Base-by-base conservation (phyloP, 495 filamentous ascomycete species). In the Hypoxylon cercidicola region DNA sequence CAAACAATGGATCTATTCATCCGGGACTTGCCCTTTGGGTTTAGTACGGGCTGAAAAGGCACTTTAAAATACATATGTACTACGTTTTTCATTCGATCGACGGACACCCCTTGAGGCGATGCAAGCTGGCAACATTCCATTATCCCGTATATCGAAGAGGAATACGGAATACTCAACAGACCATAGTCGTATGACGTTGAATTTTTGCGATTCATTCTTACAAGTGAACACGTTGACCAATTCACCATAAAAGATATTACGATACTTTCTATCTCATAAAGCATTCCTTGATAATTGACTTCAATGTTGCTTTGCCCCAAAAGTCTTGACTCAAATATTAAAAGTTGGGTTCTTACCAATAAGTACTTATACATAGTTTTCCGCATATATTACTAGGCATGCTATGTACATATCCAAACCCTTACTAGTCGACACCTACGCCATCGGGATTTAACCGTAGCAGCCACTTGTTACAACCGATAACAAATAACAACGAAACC, bases 71-170 rank as follows among this genome's bases (percentile, higher is more conserved):
- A 10, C 40, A 13, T 55, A 18, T 51, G 46, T n/a, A n/a, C n/a
- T n/a, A n/a, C n/a, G n/a, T n/a, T n/a, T n/a, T n/a, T 46, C 55
- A 46, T 23, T 51, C 39, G 45, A 56, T 55, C 49, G 43, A 55
- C 40, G 45, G 51, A 56, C n/a, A n/a, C n/a, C 45, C 63, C 56
- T 62, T 7, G 58, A 44, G 58, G 64, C 53, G 40, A 54, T 62
- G 64, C 59, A 68, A 63, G 44, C 64, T 68, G 64, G 64, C 64
- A 58, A 68, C 64, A 68, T 68, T 68, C 55, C 49, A 68, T 63
- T 68, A 68, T 59, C 64, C 44, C 52, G 58, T 56, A 53, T 61
- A 43, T 60, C 15, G 7, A 39, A 45, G 4, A 20, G n/a, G 5
- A 34, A 44, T 30, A 59, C 34, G 46, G 39, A 18, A 43, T 43